Evolutionary conservation across 768 basidiomycete genomes (phyloP), one percentile per base, ranked within the genome.

Genomic region (Xanthoconium purpureum): DNA sequence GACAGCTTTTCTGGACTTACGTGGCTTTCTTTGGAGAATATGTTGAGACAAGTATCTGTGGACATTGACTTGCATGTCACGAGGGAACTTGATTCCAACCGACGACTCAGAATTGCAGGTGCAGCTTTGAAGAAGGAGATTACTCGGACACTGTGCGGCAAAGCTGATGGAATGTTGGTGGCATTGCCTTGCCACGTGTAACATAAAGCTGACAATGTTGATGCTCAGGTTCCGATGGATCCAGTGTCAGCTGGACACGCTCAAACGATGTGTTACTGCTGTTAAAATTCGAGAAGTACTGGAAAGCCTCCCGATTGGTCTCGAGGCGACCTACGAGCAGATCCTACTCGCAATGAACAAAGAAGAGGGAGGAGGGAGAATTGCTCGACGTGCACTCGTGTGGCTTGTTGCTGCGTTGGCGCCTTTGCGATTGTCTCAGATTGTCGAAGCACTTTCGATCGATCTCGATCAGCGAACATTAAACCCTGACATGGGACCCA

Each of bases 181-280:
- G 24, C 24, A 24, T 24, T 24, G 24, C 24, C 24, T 24, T 24
- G 24, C 24, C 24, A 4, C 24, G 24, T 24, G 24, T 4, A 24
- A 24, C 24, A 24, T 24, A 24, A 24, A 24, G n/a, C 24, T 24
- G 24, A 24, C 24, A 4, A 24, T 24, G 24, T 24, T 24, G 24
- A 24, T 24, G 24, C 10, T n/a, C 6, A 59, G 61, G 62, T 63
- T 63, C 7, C 54, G 62, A 12, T 63, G 62, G 61, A 47, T 63
- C 0, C 55, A 63, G n/a, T 63, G 62, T 30, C 62, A 63, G 36
- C 51, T 63, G 15, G 29, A 40, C 24, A 17, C 18, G 0, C 45
- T 63, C 11, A 59, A 59, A 14, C n/a, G 17, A 45, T 63, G 61
- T 33, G 20, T 51, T 3, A 56, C 57, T 15, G 2, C 35, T 3